These are phyloP conservation scores for Domatiomyces globalis DNA, from an alignment of 2,329 filamentous ascomycete species.

Conservation along the genomic window DNA sequence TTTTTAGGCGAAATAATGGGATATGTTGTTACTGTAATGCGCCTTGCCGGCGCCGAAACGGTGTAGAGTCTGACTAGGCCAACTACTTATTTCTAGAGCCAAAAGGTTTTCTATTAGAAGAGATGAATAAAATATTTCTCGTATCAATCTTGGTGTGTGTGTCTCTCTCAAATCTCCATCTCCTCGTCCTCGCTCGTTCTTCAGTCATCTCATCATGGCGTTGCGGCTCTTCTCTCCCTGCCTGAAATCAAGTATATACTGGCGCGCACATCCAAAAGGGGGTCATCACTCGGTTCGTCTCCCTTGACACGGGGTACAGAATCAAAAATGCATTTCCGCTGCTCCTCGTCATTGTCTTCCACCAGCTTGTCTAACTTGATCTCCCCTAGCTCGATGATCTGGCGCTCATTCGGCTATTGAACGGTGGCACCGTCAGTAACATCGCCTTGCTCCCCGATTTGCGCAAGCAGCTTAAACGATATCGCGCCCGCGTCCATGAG, in stretches of 20 bases:
- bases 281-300: conserved; percentile 40
- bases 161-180: no score
- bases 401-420: conserved; percentile 40
- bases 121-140: no score
- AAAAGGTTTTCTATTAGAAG: no score
- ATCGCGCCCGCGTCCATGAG: conserved; percentile 24
- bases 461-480: conserved; percentile 36
- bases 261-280: conserved; percentile 42
- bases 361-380: conserved; percentile 32
- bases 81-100: no score
- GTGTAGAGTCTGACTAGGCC: no score
- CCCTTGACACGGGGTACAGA: conserved; percentile 42
- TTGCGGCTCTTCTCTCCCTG: conserved; percentile 31
- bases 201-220: no score
- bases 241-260: conserved; percentile 44
- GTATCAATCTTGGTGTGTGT: no score
- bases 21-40: no score
- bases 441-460: conserved; percentile 38
- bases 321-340: conserved; percentile 44
- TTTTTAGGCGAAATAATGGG: no score
- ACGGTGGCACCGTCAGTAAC: conserved; percentile 34
- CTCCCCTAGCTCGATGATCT: conserved; percentile 38
- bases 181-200: no score
- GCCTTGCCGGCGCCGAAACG: no score
- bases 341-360: conserved; percentile 27